Percentiles rank a stretch among this genome's conserved stretches.
These are phyloP conservation scores for Tranzscheliella williamsii DNA, from an alignment of 1,284 basidiomycete genomes.

Conservation along the genomic window DNA sequence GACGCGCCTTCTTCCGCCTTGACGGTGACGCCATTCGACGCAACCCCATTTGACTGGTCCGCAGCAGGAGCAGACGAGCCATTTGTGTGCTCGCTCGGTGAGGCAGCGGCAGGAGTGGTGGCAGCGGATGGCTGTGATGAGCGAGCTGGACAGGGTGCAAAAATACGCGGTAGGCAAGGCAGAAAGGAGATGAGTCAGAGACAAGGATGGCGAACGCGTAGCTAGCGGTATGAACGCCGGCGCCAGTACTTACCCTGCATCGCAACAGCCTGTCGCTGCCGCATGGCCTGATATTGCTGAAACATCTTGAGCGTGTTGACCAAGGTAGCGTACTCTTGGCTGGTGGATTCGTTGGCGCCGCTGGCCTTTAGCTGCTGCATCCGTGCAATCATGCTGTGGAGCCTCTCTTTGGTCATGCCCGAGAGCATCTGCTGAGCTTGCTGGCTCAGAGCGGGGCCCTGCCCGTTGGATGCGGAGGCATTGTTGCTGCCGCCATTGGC, in stretches of 20 bases:
- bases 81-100: conserved; percentile 12
- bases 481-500: conserved; percentile 34
- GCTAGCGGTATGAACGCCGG: too few species aligned
- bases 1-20: conserved; percentile 30
- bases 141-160: too few species aligned
- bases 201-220: too few species aligned
- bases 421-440: conserved; percentile 52
- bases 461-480: conserved; percentile 7
- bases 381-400: conserved; percentile 54
- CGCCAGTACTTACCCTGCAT: too few species aligned
- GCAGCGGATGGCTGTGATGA: too few species aligned
- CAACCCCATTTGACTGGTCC: conserved; percentile 10
- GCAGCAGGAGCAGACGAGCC: conserved; percentile 12
- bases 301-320: conserved; percentile 54
- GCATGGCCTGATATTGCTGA: conserved; percentile 55
- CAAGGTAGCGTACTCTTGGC: conserved; percentile 60
- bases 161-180: too few species aligned
- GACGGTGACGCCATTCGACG: conserved; percentile 25
- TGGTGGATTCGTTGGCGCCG: conserved; percentile 61
- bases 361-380: conserved; percentile 61
- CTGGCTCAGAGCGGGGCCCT: conserved; percentile 26
- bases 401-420: conserved; percentile 57
- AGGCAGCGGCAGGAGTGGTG: conserved; percentile 20
- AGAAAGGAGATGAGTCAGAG: too few species aligned
- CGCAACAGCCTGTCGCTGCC: conserved; percentile 50